A percentile compares a stretch with the other conserved stretches of the same genome.
These are phyloP conservation scores for Tricholoma terreum DNA, from an alignment of 768 basidiomycete genomes.

Conservation along the genomic window DNA sequence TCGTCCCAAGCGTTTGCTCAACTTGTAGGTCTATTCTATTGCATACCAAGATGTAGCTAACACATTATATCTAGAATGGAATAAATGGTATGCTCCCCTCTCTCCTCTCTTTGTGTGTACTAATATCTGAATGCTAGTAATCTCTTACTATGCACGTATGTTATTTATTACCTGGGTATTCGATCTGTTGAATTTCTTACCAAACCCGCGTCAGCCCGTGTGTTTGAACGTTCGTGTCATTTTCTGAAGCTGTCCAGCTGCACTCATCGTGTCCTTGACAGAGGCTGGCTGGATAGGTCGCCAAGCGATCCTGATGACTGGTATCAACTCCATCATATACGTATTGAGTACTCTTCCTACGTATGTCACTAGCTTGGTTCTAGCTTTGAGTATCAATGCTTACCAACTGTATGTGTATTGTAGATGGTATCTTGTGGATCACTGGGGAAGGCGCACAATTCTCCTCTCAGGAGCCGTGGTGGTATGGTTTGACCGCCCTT, in stretches of 20 bases:
- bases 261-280: conserved; percentile 21
- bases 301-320: conserved; percentile 85
- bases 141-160: conserved; percentile 93
- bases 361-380: conserved; percentile 34
- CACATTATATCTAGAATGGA: conserved; percentile 61
- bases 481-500: conserved; percentile 32
- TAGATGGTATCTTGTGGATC: conserved; percentile 85
- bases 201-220: conserved; percentile 53
- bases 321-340: conserved; percentile 77
- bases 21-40: conserved; percentile 52
- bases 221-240: conserved; percentile 74
- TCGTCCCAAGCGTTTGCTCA: conserved; percentile 95
- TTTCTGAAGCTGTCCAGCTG: neutral
- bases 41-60: neutral
- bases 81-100: conserved; percentile 68
- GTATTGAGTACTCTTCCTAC: conserved; percentile 68
- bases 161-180: conserved; percentile 1
- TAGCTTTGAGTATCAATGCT: neutral
- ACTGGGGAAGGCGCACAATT: conserved; percentile 78
- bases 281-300: conserved; percentile 88
- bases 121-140: conserved; percentile 49
- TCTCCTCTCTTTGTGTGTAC: conserved; percentile 5
- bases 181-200: neutral
- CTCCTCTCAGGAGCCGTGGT: conserved; percentile 72
- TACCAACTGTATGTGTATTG: conserved; percentile 2